Evolutionary conservation across 106 monocot genomes (phyloP).

Genomic region (Allium fistulosum): DNA sequence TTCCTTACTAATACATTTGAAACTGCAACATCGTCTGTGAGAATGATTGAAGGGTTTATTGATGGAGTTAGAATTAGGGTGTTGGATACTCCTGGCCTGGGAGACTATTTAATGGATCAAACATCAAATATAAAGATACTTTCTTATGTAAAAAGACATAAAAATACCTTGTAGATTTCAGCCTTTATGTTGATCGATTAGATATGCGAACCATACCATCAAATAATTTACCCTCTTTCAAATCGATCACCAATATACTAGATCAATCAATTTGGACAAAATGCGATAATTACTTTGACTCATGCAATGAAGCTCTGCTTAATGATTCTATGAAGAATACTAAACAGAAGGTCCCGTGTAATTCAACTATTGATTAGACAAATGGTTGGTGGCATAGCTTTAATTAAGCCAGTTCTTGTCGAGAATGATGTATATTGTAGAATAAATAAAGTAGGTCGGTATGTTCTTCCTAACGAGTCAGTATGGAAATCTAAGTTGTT

Average conservation of each 20-base stretch:
- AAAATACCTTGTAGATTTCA: conserved; percentile 51
- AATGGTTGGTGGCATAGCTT: conserved; percentile 36
- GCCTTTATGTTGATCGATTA: conserved; percentile 63
- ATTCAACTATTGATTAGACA: conserved; percentile 60
- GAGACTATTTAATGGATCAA: conserved; percentile 31
- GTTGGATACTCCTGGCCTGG: conserved; percentile 40
- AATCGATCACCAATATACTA: conserved; percentile 35
- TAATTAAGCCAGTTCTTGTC: conserved; percentile 65
- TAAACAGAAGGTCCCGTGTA: conserved; percentile 49
- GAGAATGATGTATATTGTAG: conserved; percentile 64
- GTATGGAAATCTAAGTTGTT: conserved; percentile 52
- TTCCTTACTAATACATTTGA: background rate
- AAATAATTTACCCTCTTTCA: conserved; percentile 51
- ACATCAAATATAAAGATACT: conserved; percentile 40
- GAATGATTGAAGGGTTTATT: background rate
- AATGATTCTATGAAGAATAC: conserved; percentile 61
- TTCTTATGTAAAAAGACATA: conserved; percentile 38
- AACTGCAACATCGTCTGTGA: background rate
- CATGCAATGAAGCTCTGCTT: conserved; percentile 57
- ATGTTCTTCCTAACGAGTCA: conserved; percentile 56
- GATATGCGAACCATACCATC: conserved; percentile 45
- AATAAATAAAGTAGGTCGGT: conserved; percentile 53
- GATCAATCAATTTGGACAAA: conserved; percentile 77
- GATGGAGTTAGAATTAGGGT: conserved; percentile 26
- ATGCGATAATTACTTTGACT: conserved; percentile 63